Evolutionary conservation across 768 basidiomycete genomes (phyloP), one percentile per base, ranked within the genome.

Genomic region (Mycena olivaceomarginata): DNA sequence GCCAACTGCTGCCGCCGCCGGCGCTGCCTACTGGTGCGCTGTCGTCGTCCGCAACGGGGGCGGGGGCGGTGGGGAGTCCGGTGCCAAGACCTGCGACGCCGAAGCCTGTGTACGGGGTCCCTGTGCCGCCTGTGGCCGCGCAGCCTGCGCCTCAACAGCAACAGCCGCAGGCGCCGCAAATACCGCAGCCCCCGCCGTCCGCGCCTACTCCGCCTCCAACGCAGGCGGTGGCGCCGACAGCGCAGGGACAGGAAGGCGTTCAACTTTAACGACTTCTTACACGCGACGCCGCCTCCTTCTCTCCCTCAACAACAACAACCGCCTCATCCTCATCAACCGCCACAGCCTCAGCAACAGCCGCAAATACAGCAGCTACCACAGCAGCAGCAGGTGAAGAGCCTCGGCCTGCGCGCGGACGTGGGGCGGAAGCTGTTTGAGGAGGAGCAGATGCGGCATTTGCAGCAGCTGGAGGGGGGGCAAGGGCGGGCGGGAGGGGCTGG

Each of bases 381-480:
- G 31, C 31, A 31, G 39, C 13, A 10, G 63, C 89, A 89, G 76
- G 75, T 85, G 20, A 53, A 53, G 48, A 91, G 89, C 74, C 78
- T 89, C 56, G 91, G 91, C 74, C 85, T 93, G 60, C 88, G 92
- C 60, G 90, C 92, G 18, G 93, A 94, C 77, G 87, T 94, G 56
- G 94, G 93, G 46, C 83, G 94, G 67, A 92, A 91, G 82, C 84
- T 95, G 72, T 95, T 95, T 81, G 94, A 94, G 80, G 94, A 93
- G 80, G 93, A 94, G 81, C 92, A 93, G 78, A 86, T 91, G 81
- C 88, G 91, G 2, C 63, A 75, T 16, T 25, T 79, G 64, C 72
- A 80, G 51, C 82, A 79, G 46, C 81, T 83, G 74, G 80, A 82
- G 72, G 82, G 81, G 81, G 57, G 83, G 82, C 45, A 86, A 84